Conservation (phyloP, 148 eudicot species). For the Rhododendron vialii region DNA sequence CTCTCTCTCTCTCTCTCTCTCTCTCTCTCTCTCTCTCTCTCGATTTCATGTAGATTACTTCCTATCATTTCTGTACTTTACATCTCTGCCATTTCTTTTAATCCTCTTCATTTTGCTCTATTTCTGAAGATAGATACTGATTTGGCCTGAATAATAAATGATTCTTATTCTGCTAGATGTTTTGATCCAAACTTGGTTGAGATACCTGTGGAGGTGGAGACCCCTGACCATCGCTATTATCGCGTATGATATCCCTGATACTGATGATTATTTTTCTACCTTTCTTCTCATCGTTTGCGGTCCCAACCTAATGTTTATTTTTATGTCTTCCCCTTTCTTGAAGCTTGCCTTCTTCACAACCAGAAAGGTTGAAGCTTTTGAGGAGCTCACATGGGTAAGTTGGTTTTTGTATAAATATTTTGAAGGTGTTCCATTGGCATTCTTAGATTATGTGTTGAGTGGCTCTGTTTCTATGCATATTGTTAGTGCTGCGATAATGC, state of each 20-base stretch:
- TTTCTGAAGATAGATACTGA: neutral
- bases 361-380: slow-evolving; percentile 69
- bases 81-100: neutral
- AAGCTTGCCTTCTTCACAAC: slow-evolving; percentile 88
- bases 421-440: neutral
- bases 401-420: neutral
- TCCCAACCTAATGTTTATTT: neutral
- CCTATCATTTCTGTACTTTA: neutral
- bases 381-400: slow-evolving; percentile 92
- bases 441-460: neutral
- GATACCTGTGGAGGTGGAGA: slow-evolving; percentile 91
- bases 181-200: slow-evolving; percentile 78
- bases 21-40: neutral
- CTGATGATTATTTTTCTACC: slow-evolving; percentile 1
- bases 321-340: slow-evolving; percentile 18
- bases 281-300: neutral
- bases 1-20: neutral
- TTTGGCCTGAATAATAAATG: neutral
- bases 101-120: neutral
- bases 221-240: slow-evolving; percentile 80
- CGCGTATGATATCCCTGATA: slow-evolving; percentile 43
- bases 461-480: neutral
- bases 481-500: neutral
- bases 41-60: neutral
- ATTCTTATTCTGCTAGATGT: slow-evolving; percentile 51